Base-by-base conservation (phyloP, 2,329 filamentous ascomycete species). In the Geosmithia flava region DNA sequence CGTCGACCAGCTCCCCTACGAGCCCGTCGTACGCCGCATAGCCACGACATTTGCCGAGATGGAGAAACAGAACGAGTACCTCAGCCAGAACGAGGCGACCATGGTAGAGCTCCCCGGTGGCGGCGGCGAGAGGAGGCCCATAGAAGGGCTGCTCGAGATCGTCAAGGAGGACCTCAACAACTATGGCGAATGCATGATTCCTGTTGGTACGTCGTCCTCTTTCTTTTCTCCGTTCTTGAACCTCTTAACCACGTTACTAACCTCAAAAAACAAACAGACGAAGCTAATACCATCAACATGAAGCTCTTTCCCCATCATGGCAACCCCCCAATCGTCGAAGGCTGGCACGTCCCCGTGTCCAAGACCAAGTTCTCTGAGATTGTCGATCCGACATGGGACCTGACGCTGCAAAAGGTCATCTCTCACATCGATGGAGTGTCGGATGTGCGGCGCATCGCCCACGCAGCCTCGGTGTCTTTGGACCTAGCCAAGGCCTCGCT, bases 111-210 rank as follows among this genome's bases (percentile, higher is more conserved):
- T 68, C 33, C 65, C 66, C 44, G 65, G 69, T 27, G 69, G 73
- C 56, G 53, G 15, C 52, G 58, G 27, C 47, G 53, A 44, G 37
- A 58, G 83, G 69, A 68, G 87, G 64, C 70, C 78, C 3, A 94
- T 95, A 59, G 86, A 91, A 69, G 87, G 85, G 55, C 68, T 98
- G 54, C 74, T 97, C 55, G 89, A 85, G 65, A 84, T 85, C 52
- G 75, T 85, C 50, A 82, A 82, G 60, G 81, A 96, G 66, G 90
- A 98, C 62, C 62, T 98, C 55, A 96, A 97, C 61, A 94, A 94
- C 58, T 98, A 96, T 60, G 90, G 87, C 60, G 93, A 98, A 69
- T 95, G 90, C 73, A 95, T 95, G 90, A 95, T 96, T 58, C 90
- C 90, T 0, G 91, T 96, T 53, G 87, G 87, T 90, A 68, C 53